Evolutionary conservation across 2,329 filamentous ascomycete species (phyloP).

Genomic region (Ploettnerulaceae sp.): DNA sequence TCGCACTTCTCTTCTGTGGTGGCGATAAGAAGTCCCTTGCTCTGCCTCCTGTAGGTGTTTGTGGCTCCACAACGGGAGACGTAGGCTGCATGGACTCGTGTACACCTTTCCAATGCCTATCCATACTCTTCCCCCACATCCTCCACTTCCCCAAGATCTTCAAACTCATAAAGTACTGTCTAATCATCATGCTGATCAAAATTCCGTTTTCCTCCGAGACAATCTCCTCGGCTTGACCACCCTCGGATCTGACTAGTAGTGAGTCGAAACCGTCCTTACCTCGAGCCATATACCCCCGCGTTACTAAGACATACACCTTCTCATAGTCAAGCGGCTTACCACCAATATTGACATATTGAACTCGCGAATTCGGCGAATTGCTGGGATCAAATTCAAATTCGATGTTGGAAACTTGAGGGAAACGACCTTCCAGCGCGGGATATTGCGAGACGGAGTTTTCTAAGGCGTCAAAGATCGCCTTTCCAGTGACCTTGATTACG

Average conservation of each 20-base stretch:
- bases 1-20: neutral
- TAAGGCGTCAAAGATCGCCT: constrained; percentile 10
- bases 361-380: constrained; percentile 6
- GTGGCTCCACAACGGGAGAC: constrained; percentile 4
- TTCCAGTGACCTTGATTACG: constrained; percentile 14
- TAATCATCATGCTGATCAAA: constrained; percentile 16
- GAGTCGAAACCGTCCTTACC: constrained; percentile 16
- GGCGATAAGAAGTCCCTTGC: neutral
- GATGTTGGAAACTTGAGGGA: constrained; percentile 16
- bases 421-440: constrained; percentile 15
- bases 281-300: constrained; percentile 15
- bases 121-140: constrained; percentile 15
- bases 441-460: constrained; percentile 16
- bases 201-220: constrained; percentile 16
- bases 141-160: constrained; percentile 15
- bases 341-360: constrained; percentile 12
- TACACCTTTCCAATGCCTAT: constrained; percentile 16
- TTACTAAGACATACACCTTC: constrained; percentile 11
- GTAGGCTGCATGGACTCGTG: constrained; percentile 9
- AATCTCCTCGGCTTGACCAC: constrained; percentile 13
- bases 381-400: constrained; percentile 16
- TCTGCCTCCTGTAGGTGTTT: neutral
- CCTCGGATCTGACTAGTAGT: constrained; percentile 11
- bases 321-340: constrained; percentile 8
- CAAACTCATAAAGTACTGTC: constrained; percentile 17